Base-by-base conservation (phyloP, 768 basidiomycete species). In the Mycena metata region DNA sequence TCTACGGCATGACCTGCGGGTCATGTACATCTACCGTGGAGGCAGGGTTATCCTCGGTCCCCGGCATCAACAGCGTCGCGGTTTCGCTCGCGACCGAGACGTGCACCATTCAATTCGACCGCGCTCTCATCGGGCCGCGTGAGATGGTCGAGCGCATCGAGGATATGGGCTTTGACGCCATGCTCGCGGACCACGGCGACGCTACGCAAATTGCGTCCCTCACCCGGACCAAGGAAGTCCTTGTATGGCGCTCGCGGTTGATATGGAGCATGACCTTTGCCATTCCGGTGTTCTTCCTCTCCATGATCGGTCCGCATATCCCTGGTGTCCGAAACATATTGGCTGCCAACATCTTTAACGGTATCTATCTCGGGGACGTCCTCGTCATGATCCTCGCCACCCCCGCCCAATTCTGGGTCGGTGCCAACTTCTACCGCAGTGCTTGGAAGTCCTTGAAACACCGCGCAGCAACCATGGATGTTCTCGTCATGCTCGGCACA, bases 381-480 rank as follows among this genome's bases (percentile, higher is more conserved):
- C 80, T 98, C 23, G 84, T 90, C 65, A 81, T 95, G 46, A 52
- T 87, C 26, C 84, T 99, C 61, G 96, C 96, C 11, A 92, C 96
- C 3, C 96, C 96, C 8, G 90, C 95, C 3, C 98, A 99, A 76
- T 94, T 96, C 74, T 97, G 93, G 90, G 84, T 99, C 43, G 98
- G 96, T 3, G 82, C 81, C 61, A 90, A 90, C 71, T 98, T 98
- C 80, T 97, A 98, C 79, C 85, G 85, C 47, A 93, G 90, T 69
- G 96, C 98, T 10, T 98, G 87, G 84, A 97, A 96, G 79, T 90
- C 96, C 6, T 82, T 99, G 59, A 93, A 89, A 77, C 98, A 99
- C 79, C 87, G 89, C 33, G 87, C 89, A 11, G 94, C 96, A 9
- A 99, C 97, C 2, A 99, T 99, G 97, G 98, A 99, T 78, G 96